Conservation (phyloP, 75 land plant species). For the Sequoia sempervirens region DNA sequence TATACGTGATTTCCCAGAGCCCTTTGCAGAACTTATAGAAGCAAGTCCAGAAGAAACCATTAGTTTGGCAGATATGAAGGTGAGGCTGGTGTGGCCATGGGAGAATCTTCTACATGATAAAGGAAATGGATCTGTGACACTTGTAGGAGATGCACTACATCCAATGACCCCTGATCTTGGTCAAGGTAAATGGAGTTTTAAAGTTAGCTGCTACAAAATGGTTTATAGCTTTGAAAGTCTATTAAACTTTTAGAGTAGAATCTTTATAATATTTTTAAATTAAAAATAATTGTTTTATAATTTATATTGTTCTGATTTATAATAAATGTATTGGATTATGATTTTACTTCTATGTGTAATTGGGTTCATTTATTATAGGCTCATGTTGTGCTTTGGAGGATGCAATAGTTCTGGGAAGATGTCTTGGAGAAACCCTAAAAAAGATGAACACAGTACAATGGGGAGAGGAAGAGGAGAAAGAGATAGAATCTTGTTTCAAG, state of each 20-base stretch:
- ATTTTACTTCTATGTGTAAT: too few relatives aligned
- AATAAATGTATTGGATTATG: too few relatives aligned
- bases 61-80: constrained; percentile 18
- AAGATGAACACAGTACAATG: background rate
- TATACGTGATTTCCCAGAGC: constrained; percentile 3
- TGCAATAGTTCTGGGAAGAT: constrained; percentile 44
- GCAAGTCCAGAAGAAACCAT: constrained; percentile 16
- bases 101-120: background rate
- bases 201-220: too few relatives aligned
- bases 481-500: constrained; percentile 14
- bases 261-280: too few relatives aligned
- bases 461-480: background rate
- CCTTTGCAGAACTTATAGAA: constrained; percentile 2
- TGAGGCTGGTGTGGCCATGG: constrained; percentile 44
- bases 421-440: constrained; percentile 1
- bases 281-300: too few relatives aligned
- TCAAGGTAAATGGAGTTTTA: constrained; percentile 21
- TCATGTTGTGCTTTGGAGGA: constrained; percentile 58
- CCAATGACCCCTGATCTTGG: constrained; percentile 73
- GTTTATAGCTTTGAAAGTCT: too few relatives aligned
- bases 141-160: constrained; percentile 72
- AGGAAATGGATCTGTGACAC: constrained; percentile 21
- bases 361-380: too few relatives aligned
- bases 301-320: too few relatives aligned
- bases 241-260: too few relatives aligned